Percentiles rank a stretch among this genome's conserved stretches.
Evolutionary conservation across 2,329 filamentous ascomycete species (phyloP).

Genomic region (Bipolaris bicolor): DNA sequence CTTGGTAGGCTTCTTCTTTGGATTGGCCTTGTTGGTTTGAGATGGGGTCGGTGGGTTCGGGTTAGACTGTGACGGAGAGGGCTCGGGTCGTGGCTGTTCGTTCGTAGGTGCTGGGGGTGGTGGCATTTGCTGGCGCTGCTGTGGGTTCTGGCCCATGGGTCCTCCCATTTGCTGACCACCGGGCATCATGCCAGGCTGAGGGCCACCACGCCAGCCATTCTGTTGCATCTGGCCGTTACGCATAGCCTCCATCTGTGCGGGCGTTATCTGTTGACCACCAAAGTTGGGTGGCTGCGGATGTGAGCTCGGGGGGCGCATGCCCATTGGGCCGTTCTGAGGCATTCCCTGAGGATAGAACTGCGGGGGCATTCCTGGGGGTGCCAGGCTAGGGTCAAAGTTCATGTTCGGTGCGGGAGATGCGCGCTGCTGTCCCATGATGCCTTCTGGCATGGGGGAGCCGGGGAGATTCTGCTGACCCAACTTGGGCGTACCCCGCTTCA

Average conservation of each 20-base stretch:
- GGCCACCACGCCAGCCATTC: slow-evolving; percentile 46
- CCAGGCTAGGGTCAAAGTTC: slow-evolving; percentile 57
- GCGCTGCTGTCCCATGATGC: slow-evolving; percentile 66
- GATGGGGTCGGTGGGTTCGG: slow-evolving; percentile 76
- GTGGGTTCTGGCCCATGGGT: slow-evolving; percentile 68
- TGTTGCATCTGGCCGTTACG: slow-evolving; percentile 48
- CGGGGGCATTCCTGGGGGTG: slow-evolving; percentile 54
- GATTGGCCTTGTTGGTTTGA: slow-evolving; percentile 73
- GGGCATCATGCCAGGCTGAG: slow-evolving; percentile 60
- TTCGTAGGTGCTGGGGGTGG: slow-evolving; percentile 56
- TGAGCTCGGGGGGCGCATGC: slow-evolving; percentile 59
- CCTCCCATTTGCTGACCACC: slow-evolving; percentile 60
- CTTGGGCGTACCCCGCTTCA: slow-evolving; percentile 78
- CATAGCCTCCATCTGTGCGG: slow-evolving; percentile 58
- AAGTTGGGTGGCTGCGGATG: slow-evolving; percentile 59
- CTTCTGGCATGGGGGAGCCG: slow-evolving; percentile 71
- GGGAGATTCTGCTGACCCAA: slow-evolving; percentile 72
- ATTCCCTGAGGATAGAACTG: slow-evolving; percentile 45
- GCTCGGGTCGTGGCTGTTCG: slow-evolving; percentile 52
- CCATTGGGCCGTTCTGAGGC: slow-evolving; percentile 52
- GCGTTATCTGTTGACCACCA: slow-evolving; percentile 68
- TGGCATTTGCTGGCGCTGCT: slow-evolving; percentile 67
- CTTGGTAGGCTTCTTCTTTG: slow-evolving; percentile 76
- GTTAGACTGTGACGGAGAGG: slow-evolving; percentile 55
- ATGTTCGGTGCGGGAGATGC: slow-evolving; percentile 65